Evolutionary conservation across 345 rosid genomes (phyloP), one percentile per base, ranked within the genome.

Genomic region (Syzygium aqueum): DNA sequence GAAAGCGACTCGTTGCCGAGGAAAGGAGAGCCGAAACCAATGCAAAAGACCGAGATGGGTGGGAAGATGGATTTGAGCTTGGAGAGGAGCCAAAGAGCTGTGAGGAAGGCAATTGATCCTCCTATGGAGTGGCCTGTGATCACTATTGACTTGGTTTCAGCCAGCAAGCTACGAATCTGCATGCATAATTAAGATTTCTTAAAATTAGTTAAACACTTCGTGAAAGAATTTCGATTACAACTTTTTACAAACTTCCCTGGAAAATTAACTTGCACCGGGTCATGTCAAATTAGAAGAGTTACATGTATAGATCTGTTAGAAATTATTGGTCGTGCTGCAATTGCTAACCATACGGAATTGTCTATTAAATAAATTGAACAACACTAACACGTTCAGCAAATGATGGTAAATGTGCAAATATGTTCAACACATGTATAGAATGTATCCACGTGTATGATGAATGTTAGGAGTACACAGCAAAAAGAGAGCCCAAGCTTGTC

Each of bases 51-150:
- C 10, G 89, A 86, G 30, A 87, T 16, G 53, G 89, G 50, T n/a
- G 91, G 87, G 61, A 86, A 86, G 54, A 73, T 51, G 19, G 91
- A 88, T 11, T 88, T 90, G 59, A 85, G 88, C 80, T 53, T 0
- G 49, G 92, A 94, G 84, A 97, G 95, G 65, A 96, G 96, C 91
- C 93, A 94, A 27, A 97, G 94, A 86, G 96, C 92, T 77, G 93
- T 88, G 46, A 97, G 94, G 49, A 94, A 89, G 22, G 98, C 98
- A 1, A 89, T 37, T 21, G 99, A 89, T 33, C 95, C 99, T 12
- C 99, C 96, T 23, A 94, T 73, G 43, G 96, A 95, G 84, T 97
- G 97, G 77, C 99, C 99, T 8, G 98, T 92, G 25, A 97, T 88
- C 63, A 96, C 96, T 23, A 97, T 87, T 17, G 90, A 92, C 91